Conservation (phyloP, 495 filamentous ascomycete species). For the Neurospora sp. region DNA sequence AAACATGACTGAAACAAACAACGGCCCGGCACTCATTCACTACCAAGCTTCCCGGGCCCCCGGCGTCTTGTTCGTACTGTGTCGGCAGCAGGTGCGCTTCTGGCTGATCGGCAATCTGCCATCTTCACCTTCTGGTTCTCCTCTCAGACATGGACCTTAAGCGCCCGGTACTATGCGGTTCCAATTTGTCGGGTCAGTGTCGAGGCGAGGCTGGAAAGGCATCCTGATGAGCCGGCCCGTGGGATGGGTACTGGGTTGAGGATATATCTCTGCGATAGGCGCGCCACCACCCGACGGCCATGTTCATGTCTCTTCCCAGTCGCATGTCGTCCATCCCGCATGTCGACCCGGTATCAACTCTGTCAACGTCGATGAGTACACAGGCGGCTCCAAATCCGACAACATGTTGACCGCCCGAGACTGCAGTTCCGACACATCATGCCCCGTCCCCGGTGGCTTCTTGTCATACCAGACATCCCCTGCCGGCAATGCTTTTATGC, state of each 20-base stretch:
- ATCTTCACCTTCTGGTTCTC: not conserved
- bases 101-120: not conserved
- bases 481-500: slow-evolving; percentile 25
- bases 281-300: not conserved
- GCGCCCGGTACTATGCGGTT: not conserved
- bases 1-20: not conserved
- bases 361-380: not conserved
- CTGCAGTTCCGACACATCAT: slow-evolving; percentile 9
- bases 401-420: slow-evolving; percentile 4
- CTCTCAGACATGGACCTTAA: not conserved
- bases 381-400: not conserved
- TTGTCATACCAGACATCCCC: slow-evolving; percentile 19
- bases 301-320: not conserved
- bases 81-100: not conserved
- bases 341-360: not conserved
- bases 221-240: not conserved
- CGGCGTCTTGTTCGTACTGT: not conserved
- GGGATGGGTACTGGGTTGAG: not conserved
- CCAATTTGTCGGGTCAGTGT: not conserved
- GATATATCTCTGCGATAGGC: not conserved
- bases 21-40: not conserved
- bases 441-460: slow-evolving; percentile 15
- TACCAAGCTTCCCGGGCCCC: not conserved
- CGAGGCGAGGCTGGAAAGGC: not conserved
- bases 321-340: not conserved